Conservation (phyloP, 176 grass and related monocot species). For the Carex cristatella region DNA sequence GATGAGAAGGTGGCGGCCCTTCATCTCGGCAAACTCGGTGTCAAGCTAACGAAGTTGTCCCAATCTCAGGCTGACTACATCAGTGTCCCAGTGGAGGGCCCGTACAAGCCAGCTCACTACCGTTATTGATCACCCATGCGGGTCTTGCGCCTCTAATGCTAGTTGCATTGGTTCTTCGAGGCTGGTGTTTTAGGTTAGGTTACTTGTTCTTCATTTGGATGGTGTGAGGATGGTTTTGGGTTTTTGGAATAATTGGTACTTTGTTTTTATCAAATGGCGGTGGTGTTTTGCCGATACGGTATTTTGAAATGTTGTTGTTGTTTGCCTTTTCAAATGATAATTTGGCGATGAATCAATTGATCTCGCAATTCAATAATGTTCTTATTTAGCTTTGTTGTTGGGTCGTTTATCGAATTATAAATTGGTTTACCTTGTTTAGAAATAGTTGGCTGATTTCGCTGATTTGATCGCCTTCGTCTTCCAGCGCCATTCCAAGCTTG, state of each 20-base stretch:
- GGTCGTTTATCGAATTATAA: background rate
- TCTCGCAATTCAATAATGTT: background rate
- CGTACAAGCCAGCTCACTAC: constrained; percentile 80
- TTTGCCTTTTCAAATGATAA: background rate
- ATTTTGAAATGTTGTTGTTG: background rate
- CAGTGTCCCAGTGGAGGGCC: constrained; percentile 63
- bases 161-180: background rate
- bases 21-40: constrained; percentile 87
- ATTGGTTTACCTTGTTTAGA: background rate
- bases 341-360: constrained; percentile 18
- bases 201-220: constrained; percentile 3
- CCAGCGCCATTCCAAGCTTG: background rate
- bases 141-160: background rate
- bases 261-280: background rate
- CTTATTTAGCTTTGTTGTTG: background rate
- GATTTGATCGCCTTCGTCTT: background rate
- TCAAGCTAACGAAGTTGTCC: constrained; percentile 70
- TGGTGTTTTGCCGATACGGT: background rate
- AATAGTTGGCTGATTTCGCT: background rate
- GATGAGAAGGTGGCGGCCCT: constrained; percentile 98
- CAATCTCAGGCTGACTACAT: constrained; percentile 78
- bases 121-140: constrained; percentile 50
- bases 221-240: background rate
- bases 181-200: constrained; percentile 15
- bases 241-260: constrained; percentile 20